A percentile compares a stretch with the other conserved stretches of the same genome.
These are phyloP conservation scores for Cystofilobasidium ferigula DNA, from an alignment of 768 basidiomycete genomes.

Conservation along the genomic window DNA sequence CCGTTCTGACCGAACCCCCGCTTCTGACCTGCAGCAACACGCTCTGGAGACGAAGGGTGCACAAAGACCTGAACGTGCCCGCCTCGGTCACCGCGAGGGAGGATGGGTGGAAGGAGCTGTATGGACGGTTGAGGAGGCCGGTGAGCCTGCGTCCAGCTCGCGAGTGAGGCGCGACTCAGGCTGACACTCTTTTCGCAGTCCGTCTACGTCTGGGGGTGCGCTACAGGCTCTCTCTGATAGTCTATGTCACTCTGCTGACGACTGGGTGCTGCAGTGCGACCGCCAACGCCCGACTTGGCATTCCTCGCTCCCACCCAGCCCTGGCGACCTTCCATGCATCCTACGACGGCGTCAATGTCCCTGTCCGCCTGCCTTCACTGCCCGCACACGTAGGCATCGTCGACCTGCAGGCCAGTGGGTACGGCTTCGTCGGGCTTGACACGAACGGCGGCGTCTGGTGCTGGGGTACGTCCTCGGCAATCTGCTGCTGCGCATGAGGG, in stretches of 20 bases:
- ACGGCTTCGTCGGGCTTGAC: slow-evolving; percentile 20
- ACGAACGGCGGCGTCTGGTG: slow-evolving; percentile 8
- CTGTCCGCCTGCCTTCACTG: slow-evolving; percentile 13
- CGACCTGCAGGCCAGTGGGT: slow-evolving; percentile 19
- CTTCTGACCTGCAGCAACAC: background rate
- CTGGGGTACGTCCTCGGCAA: slow-evolving; percentile 10
- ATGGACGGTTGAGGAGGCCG: slow-evolving; percentile 8
- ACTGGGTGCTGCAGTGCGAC: background rate
- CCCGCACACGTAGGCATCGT: slow-evolving; percentile 5
- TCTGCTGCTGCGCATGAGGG: background rate
- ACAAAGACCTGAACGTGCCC: slow-evolving; percentile 18
- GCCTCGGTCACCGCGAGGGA: slow-evolving; percentile 5
- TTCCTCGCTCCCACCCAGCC: slow-evolving; percentile 15
- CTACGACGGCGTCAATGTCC: slow-evolving; percentile 18
- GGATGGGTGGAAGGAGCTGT: slow-evolving; percentile 23
- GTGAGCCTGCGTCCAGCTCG: background rate
- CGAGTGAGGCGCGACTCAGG: too few species aligned
- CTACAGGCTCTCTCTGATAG: background rate
- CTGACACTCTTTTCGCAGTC: background rate
- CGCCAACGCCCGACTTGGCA: slow-evolving; percentile 17
- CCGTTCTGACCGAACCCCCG: background rate
- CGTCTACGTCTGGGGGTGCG: slow-evolving; percentile 21
- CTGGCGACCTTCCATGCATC: background rate
- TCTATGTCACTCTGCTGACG: background rate
- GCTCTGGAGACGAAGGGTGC: slow-evolving; percentile 6